A percentile compares a stretch with the other conserved stretches of the same genome.
Conservation (phyloP, 169 alveolate genomes). For the Blepharisma undulans region DNA sequence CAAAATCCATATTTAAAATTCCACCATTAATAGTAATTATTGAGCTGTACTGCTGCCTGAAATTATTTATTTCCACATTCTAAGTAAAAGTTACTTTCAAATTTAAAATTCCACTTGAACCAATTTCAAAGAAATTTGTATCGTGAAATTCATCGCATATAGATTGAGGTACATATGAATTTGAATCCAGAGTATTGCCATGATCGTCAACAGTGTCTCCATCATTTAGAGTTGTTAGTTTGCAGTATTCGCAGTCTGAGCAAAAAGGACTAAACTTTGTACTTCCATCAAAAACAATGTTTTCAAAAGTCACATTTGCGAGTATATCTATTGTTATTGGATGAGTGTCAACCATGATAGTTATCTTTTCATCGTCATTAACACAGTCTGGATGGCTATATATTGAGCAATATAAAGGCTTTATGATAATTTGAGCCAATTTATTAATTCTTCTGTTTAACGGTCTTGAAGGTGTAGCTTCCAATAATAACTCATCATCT, state of each 20-base stretch:
- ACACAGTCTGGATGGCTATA: background rate
- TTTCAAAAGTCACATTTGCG: background rate
- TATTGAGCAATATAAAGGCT: background rate
- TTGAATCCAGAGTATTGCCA: background rate
- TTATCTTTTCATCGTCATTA: background rate
- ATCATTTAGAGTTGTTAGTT: background rate
- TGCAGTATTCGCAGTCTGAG: background rate
- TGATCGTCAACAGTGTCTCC: background rate
- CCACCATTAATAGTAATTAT: background rate
- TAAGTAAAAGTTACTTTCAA: background rate
- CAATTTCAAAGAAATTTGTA: background rate
- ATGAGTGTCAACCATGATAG: background rate
- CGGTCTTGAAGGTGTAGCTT: background rate
- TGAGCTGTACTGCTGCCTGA: background rate
- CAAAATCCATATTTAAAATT: background rate
- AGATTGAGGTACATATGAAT: background rate
- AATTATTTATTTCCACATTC: background rate
- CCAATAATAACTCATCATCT: background rate
- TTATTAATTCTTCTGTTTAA: background rate
- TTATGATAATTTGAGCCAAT: background rate
- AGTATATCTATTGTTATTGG: background rate
- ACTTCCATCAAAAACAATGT: background rate
- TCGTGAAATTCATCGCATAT: background rate
- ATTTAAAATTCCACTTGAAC: background rate
- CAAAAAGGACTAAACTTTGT: background rate